These are phyloP conservation scores for Neofusicoccum laricinum DNA, from an alignment of 2,329 filamentous ascomycete genomes.

Conservation along the genomic window DNA sequence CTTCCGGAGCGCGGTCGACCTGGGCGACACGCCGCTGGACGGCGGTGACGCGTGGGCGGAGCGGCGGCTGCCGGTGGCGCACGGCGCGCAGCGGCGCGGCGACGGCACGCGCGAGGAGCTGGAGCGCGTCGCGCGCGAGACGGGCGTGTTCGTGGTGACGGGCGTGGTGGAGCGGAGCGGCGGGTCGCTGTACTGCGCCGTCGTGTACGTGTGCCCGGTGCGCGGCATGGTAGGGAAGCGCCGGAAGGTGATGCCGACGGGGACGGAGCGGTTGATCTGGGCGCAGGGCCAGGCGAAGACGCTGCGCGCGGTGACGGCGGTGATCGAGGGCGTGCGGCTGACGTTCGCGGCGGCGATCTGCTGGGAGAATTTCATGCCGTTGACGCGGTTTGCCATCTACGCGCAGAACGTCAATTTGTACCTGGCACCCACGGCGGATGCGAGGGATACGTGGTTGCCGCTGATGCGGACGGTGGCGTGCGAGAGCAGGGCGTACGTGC, in stretches of 20 bases:
- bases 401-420: slow-evolving; percentile 89
- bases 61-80: slow-evolving; percentile 53
- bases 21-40: slow-evolving; percentile 73
- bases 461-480: slow-evolving; percentile 79
- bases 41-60: slow-evolving; percentile 71
- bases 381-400: slow-evolving; percentile 80
- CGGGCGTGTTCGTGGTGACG: slow-evolving; percentile 76
- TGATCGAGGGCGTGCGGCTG: slow-evolving; percentile 73
- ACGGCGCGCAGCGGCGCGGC: slow-evolving; percentile 52
- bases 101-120: slow-evolving; percentile 78
- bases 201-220: slow-evolving; percentile 75
- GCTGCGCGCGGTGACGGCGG: slow-evolving; percentile 73
- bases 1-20: slow-evolving; percentile 74
- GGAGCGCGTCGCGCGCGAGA: slow-evolving; percentile 71
- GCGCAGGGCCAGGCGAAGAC: slow-evolving; percentile 79
- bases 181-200: slow-evolving; percentile 80
- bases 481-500: slow-evolving; percentile 81
- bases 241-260: slow-evolving; percentile 91
- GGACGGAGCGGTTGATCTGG: slow-evolving; percentile 80
- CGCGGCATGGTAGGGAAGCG: slow-evolving; percentile 77
- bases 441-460: slow-evolving; percentile 74
- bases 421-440: slow-evolving; percentile 85
- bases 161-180: slow-evolving; percentile 77
- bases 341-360: slow-evolving; percentile 87
- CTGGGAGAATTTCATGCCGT: slow-evolving; percentile 96